A percentile compares a stretch with the other conserved stretches of the same genome.
phyloP scores from a whole-genome alignment of 148 eudicot genomes.

The Oxyria digyna region DNA sequence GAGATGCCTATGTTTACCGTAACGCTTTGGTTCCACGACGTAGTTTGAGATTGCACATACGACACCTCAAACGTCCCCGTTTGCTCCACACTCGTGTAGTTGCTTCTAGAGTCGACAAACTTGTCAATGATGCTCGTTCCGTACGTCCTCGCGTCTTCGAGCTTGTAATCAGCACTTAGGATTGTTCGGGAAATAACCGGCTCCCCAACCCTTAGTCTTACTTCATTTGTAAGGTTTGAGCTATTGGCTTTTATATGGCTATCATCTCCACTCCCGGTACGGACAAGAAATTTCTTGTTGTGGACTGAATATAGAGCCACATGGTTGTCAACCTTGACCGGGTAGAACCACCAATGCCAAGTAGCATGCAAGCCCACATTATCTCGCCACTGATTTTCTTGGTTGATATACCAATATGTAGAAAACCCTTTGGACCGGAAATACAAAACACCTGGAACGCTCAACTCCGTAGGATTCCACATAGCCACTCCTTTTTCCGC shows the following conservation, averaged over 20 bases:
- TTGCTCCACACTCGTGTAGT: background rate
- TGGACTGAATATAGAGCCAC: background rate
- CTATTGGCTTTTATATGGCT: too few relatives aligned
- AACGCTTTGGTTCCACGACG: background rate
- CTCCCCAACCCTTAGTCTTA: background rate
- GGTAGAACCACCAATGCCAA: background rate
- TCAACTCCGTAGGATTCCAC: too few relatives aligned
- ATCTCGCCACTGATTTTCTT: too few relatives aligned
- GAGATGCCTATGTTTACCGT: background rate
- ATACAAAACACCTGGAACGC: too few relatives aligned
- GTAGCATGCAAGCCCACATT: too few relatives aligned
- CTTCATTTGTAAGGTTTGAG: background rate
- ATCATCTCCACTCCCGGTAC: background rate
- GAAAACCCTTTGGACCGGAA: too few relatives aligned
- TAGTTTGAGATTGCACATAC: background rate
- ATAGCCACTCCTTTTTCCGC: background rate
- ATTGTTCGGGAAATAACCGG: background rate
- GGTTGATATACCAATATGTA: too few relatives aligned
- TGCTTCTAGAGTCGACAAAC: background rate
- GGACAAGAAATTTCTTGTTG: background rate
- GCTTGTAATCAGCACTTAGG: background rate
- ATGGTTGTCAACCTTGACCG: background rate
- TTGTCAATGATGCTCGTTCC: background rate
- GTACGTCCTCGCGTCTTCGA: too few relatives aligned
- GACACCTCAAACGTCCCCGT: background rate